These are phyloP conservation scores for Candida methanosorbosa DNA, from an alignment of 805 yeast genomes.

Conservation along the genomic window DNA sequence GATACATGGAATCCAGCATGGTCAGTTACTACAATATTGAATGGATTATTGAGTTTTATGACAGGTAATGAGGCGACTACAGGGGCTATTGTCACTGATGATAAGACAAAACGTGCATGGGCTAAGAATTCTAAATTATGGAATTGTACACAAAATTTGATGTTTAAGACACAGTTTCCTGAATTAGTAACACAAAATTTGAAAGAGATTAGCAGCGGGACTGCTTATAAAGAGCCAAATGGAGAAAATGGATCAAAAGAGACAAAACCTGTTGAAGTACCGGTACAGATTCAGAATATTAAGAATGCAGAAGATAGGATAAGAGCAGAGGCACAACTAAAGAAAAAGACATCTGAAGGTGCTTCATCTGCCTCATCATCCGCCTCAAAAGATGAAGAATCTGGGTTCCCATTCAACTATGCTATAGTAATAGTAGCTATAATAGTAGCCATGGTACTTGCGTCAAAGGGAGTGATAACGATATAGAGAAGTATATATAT, in stretches of 20 bases:
- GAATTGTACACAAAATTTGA: conserved; percentile 45
- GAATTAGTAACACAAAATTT: conserved; percentile 46
- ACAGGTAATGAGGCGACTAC: conserved; percentile 80
- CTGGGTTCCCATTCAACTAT: too few species aligned
- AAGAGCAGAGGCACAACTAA: conserved; percentile 26
- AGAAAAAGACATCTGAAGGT: conserved; percentile 1
- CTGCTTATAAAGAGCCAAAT: conserved; percentile 1
- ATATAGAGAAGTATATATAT: too few species aligned
- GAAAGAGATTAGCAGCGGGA: conserved; percentile 17
- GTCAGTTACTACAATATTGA: conserved; percentile 84
- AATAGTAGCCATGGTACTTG: too few species aligned
- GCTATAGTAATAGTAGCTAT: too few species aligned
- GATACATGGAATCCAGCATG: conserved; percentile 96
- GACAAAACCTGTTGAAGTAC: conserved; percentile 16
- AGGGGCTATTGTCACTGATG: conserved; percentile 67
- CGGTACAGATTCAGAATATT: conserved; percentile 28
- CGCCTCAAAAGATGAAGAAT: too few species aligned
- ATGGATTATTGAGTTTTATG: conserved; percentile 87
- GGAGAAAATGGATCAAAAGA: conserved; percentile 1
- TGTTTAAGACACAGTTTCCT: conserved; percentile 58
- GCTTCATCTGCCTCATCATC: too few species aligned
- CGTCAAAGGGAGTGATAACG: too few species aligned
- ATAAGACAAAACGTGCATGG: conserved; percentile 40
- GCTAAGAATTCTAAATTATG: conserved; percentile 56
- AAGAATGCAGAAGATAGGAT: conserved; percentile 67